Percentiles rank a stretch among this genome's conserved stretches.
phyloP scores from a whole-genome alignment of 768 basidiomycete genomes.

The Gautieria morchelliformis region DNA sequence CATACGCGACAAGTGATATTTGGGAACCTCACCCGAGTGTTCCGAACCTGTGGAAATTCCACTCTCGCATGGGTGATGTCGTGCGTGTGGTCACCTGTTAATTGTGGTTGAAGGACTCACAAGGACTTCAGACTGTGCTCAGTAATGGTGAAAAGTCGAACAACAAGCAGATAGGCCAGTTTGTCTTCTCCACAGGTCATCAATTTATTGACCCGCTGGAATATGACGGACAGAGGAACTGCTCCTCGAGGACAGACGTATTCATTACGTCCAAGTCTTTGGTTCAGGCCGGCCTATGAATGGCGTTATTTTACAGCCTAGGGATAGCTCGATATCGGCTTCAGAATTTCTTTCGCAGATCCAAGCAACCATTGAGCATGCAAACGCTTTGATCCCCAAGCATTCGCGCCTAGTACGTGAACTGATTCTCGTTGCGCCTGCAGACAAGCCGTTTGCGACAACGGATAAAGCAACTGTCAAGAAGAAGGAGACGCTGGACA shows the following conservation, averaged over 20 bases:
- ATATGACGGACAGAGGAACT: conserved; percentile 13
- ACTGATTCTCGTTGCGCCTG: conserved; percentile 17
- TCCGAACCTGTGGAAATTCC: background rate
- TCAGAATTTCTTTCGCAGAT: no score
- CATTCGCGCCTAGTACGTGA: conserved; percentile 16
- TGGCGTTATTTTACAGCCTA: conserved; percentile 15
- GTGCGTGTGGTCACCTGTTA: background rate
- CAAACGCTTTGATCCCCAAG: conserved; percentile 18
- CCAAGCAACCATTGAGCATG: conserved; percentile 16
- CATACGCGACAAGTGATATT: background rate
- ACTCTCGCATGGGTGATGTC: background rate
- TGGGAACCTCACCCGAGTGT: background rate
- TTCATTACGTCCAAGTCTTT: conserved; percentile 17
- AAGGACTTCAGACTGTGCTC: conserved; percentile 16
- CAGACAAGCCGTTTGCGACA: conserved; percentile 14
- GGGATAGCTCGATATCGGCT: no score
- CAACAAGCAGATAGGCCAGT: conserved; percentile 19
- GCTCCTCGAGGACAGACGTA: conserved; percentile 14
- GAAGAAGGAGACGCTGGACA: no score
- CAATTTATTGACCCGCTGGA: background rate
- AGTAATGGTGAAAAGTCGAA: conserved; percentile 23
- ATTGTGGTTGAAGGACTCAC: background rate
- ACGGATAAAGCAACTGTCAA: conserved; percentile 13
- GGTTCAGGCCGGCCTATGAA: conserved; percentile 18
- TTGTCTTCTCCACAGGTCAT: background rate